These are phyloP conservation scores for Chytriomyces sp. DNA, from an alignment of 192 early-diverging fungal species.

Conservation along the genomic window DNA sequence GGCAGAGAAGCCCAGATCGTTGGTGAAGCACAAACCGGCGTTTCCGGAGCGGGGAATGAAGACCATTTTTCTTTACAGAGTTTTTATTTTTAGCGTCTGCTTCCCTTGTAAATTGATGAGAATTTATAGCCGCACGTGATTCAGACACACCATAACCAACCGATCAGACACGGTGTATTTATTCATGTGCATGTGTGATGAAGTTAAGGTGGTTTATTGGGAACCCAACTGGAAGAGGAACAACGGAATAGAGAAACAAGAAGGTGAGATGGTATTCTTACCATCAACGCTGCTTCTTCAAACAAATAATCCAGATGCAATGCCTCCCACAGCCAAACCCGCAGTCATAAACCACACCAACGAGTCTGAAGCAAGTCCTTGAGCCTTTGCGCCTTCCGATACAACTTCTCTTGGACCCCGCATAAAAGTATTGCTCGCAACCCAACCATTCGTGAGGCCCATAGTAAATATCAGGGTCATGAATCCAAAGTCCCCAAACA, in stretches of 20 bases:
- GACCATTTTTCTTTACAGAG: not conserved
- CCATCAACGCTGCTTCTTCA: not conserved
- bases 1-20: not conserved
- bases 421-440: slow-evolving; percentile 13
- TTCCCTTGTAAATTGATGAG: not conserved
- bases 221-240: no score
- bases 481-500: slow-evolving; percentile 15
- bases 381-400: not conserved
- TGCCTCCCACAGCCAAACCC: slow-evolving; percentile 19
- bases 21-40: not conserved
- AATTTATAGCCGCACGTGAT: not conserved
- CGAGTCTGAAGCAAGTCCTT: slow-evolving; percentile 8
- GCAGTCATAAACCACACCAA: slow-evolving; percentile 8
- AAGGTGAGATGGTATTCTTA: no score
- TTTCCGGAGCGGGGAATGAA: slow-evolving; percentile 2
- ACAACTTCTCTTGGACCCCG: not conserved
- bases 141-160: not conserved
- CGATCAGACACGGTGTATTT: no score
- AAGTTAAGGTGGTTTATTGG: no score
- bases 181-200: no score
- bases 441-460: slow-evolving; percentile 21
- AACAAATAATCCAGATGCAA: not conserved
- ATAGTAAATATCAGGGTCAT: slow-evolving; percentile 14
- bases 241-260: no score
- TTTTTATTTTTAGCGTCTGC: not conserved